phyloP scores from a whole-genome alignment of 2,329 filamentous ascomycete genomes.

The Pseudodiploospora longispora region DNA sequence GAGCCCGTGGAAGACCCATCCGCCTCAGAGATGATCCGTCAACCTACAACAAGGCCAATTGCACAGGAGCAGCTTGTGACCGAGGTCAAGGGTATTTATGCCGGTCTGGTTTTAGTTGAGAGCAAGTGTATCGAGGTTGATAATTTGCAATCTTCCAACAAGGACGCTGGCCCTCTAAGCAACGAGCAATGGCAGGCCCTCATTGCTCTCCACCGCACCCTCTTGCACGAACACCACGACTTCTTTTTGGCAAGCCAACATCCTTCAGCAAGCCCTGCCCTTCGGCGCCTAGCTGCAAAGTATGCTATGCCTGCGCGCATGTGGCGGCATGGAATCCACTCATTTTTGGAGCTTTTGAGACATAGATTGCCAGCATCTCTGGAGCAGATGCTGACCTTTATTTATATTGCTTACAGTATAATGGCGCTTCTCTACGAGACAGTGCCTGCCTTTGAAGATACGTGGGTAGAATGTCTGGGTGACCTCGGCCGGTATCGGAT shows the following conservation, averaged over 20 bases:
- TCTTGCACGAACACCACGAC: constrained; percentile 76
- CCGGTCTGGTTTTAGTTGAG: constrained; percentile 78
- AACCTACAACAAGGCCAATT: constrained; percentile 61
- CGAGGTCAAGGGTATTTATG: constrained; percentile 79
- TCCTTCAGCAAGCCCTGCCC: constrained; percentile 60
- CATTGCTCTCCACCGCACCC: constrained; percentile 70
- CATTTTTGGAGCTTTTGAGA: constrained; percentile 69
- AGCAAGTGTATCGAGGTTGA: constrained; percentile 81
- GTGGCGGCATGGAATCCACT: constrained; percentile 91
- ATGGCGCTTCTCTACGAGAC: constrained; percentile 83
- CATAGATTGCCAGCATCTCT: constrained; percentile 66
- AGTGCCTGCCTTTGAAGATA: constrained; percentile 72
- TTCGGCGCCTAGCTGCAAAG: constrained; percentile 64
- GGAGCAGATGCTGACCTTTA: constrained; percentile 86
- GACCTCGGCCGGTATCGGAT: constrained; percentile 78
- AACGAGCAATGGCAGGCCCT: constrained; percentile 77
- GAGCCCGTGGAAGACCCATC: constrained; percentile 5
- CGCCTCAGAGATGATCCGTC: constrained; percentile 9
- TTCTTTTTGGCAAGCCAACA: constrained; percentile 86
- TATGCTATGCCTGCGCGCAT: constrained; percentile 89
- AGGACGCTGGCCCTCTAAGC: constrained; percentile 37
- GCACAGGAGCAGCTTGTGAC: constrained; percentile 70
- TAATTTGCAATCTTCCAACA: constrained; percentile 45
- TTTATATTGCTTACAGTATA: constrained; percentile 84
- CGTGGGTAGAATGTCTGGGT: constrained; percentile 89